phyloP scores from a whole-genome alignment of 352 stramenopile species.

The Phytophthora litchii region DNA sequence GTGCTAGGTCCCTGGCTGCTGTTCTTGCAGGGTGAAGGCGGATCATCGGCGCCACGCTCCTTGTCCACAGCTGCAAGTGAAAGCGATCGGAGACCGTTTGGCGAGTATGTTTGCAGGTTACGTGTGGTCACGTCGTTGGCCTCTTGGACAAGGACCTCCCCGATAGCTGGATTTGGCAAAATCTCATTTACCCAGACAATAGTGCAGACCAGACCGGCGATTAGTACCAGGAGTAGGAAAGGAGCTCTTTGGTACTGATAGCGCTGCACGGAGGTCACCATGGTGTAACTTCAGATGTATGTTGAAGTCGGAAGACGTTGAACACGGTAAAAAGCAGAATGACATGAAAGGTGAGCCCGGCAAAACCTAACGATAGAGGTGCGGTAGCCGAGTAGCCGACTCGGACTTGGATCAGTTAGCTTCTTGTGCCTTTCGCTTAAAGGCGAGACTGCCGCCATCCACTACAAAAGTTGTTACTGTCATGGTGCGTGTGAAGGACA shows the following conservation, averaged over 20 bases:
- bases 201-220: conserved; percentile 12
- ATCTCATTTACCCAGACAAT: neutral
- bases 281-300: conserved; percentile 2
- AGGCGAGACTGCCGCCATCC: conserved; percentile 9
- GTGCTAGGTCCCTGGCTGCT: too few relatives aligned
- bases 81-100: conserved; percentile 25
- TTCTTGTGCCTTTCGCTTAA: conserved; percentile 1
- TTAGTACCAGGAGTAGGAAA: conserved; percentile 15
- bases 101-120: conserved; percentile 28
- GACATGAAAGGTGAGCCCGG: neutral
- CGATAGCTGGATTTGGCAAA: conserved; percentile 1
- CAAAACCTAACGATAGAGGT: neutral
- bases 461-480: conserved; percentile 13
- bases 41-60: too few relatives aligned
- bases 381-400: neutral
- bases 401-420: conserved; percentile 22
- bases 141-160: neutral
- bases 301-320: conserved; percentile 16
- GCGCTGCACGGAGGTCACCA: conserved; percentile 16
- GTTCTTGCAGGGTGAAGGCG: too few relatives aligned
- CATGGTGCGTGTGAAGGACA: conserved; percentile 16
- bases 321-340: conserved; percentile 29
- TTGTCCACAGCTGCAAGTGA: conserved; percentile 58
- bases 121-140: conserved; percentile 4
- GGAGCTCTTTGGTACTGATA: conserved; percentile 10